These are phyloP conservation scores for Ceratobasidium sp. DNA, from an alignment of 1,284 basidiomycete genomes.

Conservation along the genomic window DNA sequence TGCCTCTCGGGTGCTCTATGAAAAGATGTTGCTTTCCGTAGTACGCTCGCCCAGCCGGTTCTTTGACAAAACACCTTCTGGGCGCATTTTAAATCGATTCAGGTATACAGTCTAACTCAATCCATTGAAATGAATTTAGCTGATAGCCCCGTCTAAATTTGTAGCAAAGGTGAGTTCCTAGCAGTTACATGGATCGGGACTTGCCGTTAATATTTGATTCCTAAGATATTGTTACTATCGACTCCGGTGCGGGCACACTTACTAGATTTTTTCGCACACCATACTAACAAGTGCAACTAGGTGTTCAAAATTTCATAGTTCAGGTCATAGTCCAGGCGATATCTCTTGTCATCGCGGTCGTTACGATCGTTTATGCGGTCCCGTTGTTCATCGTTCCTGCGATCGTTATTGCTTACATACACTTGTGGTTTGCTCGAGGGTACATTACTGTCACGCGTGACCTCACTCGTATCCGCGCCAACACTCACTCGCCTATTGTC, in stretches of 20 bases:
- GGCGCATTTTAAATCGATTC: slow-evolving; percentile 21
- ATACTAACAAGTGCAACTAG: too few species aligned
- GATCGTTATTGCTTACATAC: not conserved
- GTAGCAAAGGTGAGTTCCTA: slow-evolving; percentile 27
- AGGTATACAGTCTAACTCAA: not conserved
- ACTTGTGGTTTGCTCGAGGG: slow-evolving; percentile 6
- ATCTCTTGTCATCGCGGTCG: not conserved
- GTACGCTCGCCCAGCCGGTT: slow-evolving; percentile 41
- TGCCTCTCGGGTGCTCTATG: slow-evolving; percentile 29
- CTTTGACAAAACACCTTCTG: slow-evolving; percentile 42
- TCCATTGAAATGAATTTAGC: not conserved
- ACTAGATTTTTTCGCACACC: too few species aligned
- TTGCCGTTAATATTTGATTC: too few species aligned
- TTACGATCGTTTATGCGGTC: slow-evolving; percentile 15
- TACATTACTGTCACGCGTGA: slow-evolving; percentile 29
- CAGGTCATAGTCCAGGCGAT: not conserved
- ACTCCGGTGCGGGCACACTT: too few species aligned
- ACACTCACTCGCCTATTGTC: slow-evolving; percentile 25
- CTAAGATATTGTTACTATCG: not conserved
- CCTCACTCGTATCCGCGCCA: slow-evolving; percentile 17
- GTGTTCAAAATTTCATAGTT: not conserved
- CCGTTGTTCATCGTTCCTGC: slow-evolving; percentile 13
- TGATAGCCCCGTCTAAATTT: slow-evolving; percentile 22
- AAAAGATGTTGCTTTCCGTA: slow-evolving; percentile 39
- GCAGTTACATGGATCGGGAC: too few species aligned